A percentile compares a stretch with the other conserved stretches of the same genome.
phyloP scores from a whole-genome alignment of 176 grass and related monocot genomes.

The Oryza punctata region DNA sequence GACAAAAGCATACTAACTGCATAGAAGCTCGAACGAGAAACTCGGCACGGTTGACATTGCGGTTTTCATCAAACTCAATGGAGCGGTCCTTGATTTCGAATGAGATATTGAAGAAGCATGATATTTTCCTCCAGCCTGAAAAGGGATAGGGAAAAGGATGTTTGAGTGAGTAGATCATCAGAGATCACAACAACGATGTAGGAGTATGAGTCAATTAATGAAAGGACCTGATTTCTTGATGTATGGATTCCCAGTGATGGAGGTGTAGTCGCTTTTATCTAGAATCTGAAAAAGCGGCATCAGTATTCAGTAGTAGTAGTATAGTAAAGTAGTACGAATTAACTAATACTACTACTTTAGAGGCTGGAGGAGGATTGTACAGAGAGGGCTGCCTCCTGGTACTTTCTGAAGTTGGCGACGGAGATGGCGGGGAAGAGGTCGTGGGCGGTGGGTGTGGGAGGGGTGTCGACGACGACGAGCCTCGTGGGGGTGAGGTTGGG shows the following conservation, averaged over 20 bases:
- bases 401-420: conserved; percentile 73
- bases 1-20: conserved; percentile 44
- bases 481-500: conserved; percentile 3
- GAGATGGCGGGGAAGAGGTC: conserved; percentile 68
- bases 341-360: no score
- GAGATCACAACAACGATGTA: background rate
- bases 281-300: conserved; percentile 55
- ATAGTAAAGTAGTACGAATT: no score
- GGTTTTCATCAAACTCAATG: conserved; percentile 84
- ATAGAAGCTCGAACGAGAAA: conserved; percentile 85
- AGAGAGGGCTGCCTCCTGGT: conserved; percentile 70
- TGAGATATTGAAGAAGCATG: conserved; percentile 88
- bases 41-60: conserved; percentile 78
- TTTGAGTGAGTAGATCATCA: background rate
- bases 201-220: background rate
- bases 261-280: conserved; percentile 69
- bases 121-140: conserved; percentile 93
- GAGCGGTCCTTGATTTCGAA: conserved; percentile 85
- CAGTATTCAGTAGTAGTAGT: background rate
- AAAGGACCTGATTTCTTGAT: conserved; percentile 88
- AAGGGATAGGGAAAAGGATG: conserved; percentile 12
- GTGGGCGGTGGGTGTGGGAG: background rate
- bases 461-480: background rate
- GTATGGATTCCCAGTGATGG: conserved; percentile 76
- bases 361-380: conserved; percentile 34